Percentiles rank a stretch among this genome's conserved stretches.
These are phyloP conservation scores for Diplotaxis tenuifolia DNA, from an alignment of 345 rosid genomes.

Conservation along the genomic window DNA sequence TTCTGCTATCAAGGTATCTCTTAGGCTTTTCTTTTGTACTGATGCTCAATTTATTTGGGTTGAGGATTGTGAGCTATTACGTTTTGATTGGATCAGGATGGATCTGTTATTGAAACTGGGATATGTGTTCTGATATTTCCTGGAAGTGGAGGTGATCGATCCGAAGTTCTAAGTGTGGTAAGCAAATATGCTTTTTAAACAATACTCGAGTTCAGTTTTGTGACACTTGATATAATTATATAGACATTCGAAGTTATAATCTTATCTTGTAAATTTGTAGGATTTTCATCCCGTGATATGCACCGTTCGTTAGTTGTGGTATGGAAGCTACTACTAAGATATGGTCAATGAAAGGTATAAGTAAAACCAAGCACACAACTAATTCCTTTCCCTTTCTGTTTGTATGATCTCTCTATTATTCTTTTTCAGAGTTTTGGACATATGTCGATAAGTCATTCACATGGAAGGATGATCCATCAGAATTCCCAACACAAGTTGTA, in stretches of 20 bases:
- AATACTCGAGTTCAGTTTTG: slow-evolving; percentile 1
- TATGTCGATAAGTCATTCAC: slow-evolving; percentile 95
- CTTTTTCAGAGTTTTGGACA: slow-evolving; percentile 81
- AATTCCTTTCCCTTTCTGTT: slow-evolving; percentile 26
- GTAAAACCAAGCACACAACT: not conserved
- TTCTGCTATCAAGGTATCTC: slow-evolving; percentile 85
- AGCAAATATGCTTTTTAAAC: slow-evolving; percentile 22
- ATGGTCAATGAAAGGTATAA: slow-evolving; percentile 97
- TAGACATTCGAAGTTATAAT: not conserved
- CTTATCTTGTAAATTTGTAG: slow-evolving; percentile 43
- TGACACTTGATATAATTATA: slow-evolving; percentile 1
- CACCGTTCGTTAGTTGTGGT: slow-evolving; percentile 91
- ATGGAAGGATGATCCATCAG: slow-evolving; percentile 91
- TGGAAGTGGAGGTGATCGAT: slow-evolving; percentile 97
- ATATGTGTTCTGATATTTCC: slow-evolving; percentile 94
- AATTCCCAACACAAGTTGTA: slow-evolving; percentile 94
- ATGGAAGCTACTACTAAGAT: slow-evolving; percentile 96
- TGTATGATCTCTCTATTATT: slow-evolving; percentile 40
- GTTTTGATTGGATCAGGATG: slow-evolving; percentile 59
- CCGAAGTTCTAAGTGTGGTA: slow-evolving; percentile 97
- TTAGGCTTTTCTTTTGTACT: not conserved
- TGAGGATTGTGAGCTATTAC: slow-evolving; percentile 24
- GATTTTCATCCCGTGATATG: slow-evolving; percentile 91
- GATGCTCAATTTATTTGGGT: slow-evolving; percentile 10
- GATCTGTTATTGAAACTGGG: slow-evolving; percentile 93